These are phyloP conservation scores for Aegilops bicornis DNA, from an alignment of 176 grass and related monocot genomes.

Conservation along the genomic window DNA sequence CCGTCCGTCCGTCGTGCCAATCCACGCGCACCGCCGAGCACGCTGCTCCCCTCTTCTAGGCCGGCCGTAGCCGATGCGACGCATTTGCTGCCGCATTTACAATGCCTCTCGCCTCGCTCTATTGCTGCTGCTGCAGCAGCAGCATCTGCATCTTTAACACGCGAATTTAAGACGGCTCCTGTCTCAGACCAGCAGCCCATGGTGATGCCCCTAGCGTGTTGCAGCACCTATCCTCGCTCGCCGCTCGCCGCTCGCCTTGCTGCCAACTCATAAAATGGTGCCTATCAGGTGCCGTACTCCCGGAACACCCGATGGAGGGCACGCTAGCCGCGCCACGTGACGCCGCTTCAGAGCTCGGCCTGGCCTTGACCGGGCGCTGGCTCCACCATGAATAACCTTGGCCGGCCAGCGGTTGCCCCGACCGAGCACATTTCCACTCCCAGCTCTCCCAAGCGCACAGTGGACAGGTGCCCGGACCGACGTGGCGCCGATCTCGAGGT, in stretches of 20 bases:
- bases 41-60: too few species aligned
- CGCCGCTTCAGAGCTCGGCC: constrained; percentile 1
- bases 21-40: not conserved
- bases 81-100: constrained; percentile 16
- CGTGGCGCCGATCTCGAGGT: not conserved
- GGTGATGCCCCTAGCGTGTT: not conserved
- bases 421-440: not conserved
- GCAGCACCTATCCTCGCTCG: not conserved
- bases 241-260: not conserved
- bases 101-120: not conserved
- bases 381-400: not conserved
- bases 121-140: not conserved
- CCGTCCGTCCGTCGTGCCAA: not conserved
- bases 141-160: not conserved
- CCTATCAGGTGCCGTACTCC: not conserved
- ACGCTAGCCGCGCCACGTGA: not conserved
- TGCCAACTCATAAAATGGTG: not conserved
- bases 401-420: not conserved
- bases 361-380: not conserved
- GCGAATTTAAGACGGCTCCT: not conserved
- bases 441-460: not conserved
- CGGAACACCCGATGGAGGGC: not conserved
- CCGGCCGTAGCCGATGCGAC: not conserved
- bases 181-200: not conserved
- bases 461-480: too few species aligned